Conservation (phyloP, 371 early-diverging fungal genomes). For the Choanephora cucurbitarum region DNA sequence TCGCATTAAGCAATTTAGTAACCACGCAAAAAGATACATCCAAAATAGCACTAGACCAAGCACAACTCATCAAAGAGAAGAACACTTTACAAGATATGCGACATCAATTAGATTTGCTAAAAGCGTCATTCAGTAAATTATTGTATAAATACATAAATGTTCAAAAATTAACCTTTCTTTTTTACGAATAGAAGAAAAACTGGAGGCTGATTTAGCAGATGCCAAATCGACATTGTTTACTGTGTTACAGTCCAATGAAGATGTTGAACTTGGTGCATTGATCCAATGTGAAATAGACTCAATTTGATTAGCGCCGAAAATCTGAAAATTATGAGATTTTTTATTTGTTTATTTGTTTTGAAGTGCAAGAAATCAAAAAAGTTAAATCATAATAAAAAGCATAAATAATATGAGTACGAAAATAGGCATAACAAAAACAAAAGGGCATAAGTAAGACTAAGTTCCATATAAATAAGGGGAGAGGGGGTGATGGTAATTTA, state of each 20-base stretch:
- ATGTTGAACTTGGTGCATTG: neutral
- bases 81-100: neutral
- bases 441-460: neutral
- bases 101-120: too few relatives aligned
- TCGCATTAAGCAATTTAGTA: neutral
- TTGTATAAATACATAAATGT: too few relatives aligned
- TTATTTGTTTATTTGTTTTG: too few relatives aligned
- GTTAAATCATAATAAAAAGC: too few relatives aligned
- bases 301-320: neutral
- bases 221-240: neutral
- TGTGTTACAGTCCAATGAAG: neutral
- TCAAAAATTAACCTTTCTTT: too few relatives aligned
- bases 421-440: neutral
- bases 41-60: neutral
- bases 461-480: neutral
- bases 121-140: too few relatives aligned
- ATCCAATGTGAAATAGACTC: neutral
- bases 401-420: neutral
- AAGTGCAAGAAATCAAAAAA: too few relatives aligned
- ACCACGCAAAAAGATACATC: neutral
- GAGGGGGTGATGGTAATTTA: neutral
- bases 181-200: neutral
- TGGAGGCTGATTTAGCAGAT: neutral
- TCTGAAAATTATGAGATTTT: too few relatives aligned
- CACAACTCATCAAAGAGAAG: neutral